phyloP scores from a whole-genome alignment of 805 yeast species.

The Nematodospora valgi region DNA sequence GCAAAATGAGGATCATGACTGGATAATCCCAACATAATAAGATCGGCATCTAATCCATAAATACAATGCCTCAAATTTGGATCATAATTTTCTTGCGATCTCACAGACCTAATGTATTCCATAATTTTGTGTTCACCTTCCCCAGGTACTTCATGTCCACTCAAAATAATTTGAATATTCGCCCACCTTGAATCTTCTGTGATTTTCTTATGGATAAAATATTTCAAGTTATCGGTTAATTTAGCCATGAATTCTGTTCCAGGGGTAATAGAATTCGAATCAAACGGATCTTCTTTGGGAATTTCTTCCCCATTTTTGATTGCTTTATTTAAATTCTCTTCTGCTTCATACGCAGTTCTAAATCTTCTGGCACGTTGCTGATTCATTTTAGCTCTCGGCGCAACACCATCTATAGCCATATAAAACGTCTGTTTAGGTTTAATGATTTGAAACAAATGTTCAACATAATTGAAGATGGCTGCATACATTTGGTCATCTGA shows the following conservation, averaged over 20 bases:
- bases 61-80: constrained; percentile 88
- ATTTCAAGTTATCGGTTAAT: constrained; percentile 74
- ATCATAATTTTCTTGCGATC: constrained; percentile 69
- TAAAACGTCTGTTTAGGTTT: constrained; percentile 83
- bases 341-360: constrained; percentile 91
- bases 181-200: constrained; percentile 88
- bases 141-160: constrained; percentile 97
- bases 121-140: constrained; percentile 98
- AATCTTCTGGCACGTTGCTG: constrained; percentile 96
- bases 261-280: constrained; percentile 90
- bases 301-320: constrained; percentile 66
- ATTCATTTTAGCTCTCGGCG: constrained; percentile 98
- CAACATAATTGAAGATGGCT: constrained; percentile 91
- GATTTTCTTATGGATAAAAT: constrained; percentile 83
- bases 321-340: constrained; percentile 71
- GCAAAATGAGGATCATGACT: constrained; percentile 97
- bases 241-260: constrained; percentile 97
- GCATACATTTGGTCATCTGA: constrained; percentile 90
- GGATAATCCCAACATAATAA: constrained; percentile 87
- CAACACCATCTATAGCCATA: constrained; percentile 99
- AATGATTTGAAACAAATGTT: constrained; percentile 84
- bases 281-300: constrained; percentile 84
- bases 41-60: constrained; percentile 94
- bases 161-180: constrained; percentile 66
- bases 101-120: constrained; percentile 81